A percentile compares a stretch with the other conserved stretches of the same genome.
phyloP scores from a whole-genome alignment of 306 rosid genomes.

The Fragaria vesca region DNA sequence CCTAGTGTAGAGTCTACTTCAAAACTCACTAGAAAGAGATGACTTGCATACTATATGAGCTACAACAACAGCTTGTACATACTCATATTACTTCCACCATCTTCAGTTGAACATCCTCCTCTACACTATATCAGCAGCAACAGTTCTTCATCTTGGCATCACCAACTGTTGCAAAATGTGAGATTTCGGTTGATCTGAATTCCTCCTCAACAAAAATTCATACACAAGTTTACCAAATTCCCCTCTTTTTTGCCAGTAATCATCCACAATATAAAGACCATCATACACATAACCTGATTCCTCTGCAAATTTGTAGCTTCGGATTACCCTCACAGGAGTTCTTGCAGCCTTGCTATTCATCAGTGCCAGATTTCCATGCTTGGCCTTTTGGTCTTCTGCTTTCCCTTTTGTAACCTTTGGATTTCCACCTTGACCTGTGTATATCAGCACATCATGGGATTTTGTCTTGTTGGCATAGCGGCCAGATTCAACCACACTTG shows the following conservation, averaged over 20 bases:
- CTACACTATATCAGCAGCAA: neutral
- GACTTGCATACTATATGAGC: neutral
- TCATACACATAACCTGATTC: slow-evolving; percentile 15
- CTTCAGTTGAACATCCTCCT: neutral
- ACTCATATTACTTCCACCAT: neutral
- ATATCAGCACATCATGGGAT: slow-evolving; percentile 21
- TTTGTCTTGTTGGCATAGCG: slow-evolving; percentile 25
- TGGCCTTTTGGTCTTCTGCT: slow-evolving; percentile 36
- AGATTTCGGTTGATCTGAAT: slow-evolving; percentile 16
- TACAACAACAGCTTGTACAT: neutral
- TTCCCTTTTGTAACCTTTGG: neutral
- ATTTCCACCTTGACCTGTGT: slow-evolving; percentile 47
- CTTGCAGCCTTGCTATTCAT: slow-evolving; percentile 32
- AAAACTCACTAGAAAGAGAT: neutral
- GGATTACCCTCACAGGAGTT: slow-evolving; percentile 42
- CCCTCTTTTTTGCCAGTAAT: slow-evolving; percentile 27
- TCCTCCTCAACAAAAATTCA: slow-evolving; percentile 30
- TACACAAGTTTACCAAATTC: slow-evolving; percentile 34
- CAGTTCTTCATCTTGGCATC: neutral
- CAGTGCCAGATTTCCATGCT: slow-evolving; percentile 45
- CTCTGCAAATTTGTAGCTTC: neutral
- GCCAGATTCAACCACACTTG: slow-evolving; percentile 37
- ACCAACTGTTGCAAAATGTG: neutral
- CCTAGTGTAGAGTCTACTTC: neutral
- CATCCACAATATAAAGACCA: slow-evolving; percentile 39